A percentile compares a stretch with the other conserved stretches of the same genome.
phyloP scores from a whole-genome alignment of 148 eudicot genomes.

The Camellia lanceoleosa region DNA sequence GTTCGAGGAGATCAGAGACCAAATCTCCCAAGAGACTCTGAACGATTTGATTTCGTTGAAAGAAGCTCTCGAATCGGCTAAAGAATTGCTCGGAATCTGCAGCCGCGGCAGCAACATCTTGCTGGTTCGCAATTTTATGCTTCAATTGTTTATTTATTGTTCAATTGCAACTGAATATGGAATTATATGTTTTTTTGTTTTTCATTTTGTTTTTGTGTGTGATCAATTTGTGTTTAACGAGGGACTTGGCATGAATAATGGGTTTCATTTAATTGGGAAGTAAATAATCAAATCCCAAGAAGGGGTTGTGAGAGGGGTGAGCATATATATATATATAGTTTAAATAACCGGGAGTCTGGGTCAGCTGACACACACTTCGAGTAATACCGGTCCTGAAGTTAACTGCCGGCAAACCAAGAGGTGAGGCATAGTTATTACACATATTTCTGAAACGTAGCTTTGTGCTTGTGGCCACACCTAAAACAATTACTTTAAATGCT shows the following conservation, averaged over 20 bases:
- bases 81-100: slow-evolving; percentile 2
- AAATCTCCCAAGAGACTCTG: background rate
- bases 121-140: background rate
- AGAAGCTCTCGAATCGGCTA: background rate
- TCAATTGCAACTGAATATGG: background rate
- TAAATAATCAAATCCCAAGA: background rate
- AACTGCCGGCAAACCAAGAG: no score
- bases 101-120: slow-evolving; percentile 10
- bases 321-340: no score
- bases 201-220: no score
- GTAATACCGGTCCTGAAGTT: no score
- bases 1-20: background rate
- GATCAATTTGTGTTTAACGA: background rate
- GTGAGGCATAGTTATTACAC: no score
- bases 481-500: no score
- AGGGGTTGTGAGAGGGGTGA: background rate
- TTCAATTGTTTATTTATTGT: background rate
- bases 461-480: no score
- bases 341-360: no score
- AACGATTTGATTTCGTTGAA: background rate
- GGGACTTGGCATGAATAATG: background rate
- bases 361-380: no score
- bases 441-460: no score
- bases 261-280: background rate
- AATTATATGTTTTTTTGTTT: background rate